phyloP scores from a whole-genome alignment of 768 basidiomycete species.

The Candolleomyces eurysporus region DNA sequence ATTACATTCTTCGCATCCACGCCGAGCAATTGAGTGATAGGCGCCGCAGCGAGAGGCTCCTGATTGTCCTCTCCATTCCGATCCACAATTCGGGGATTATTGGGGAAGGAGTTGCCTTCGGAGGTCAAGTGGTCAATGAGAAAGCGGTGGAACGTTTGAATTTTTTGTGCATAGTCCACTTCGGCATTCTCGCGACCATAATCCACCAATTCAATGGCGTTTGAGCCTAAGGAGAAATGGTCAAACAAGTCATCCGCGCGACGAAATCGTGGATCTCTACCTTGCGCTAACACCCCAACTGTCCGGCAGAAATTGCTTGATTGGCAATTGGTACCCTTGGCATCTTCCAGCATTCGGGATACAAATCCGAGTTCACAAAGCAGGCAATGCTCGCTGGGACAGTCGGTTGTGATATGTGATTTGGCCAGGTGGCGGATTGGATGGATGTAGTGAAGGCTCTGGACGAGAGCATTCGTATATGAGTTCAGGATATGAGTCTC shows the following conservation, averaged over 20 bases:
- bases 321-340: conserved; percentile 91
- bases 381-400: conserved; percentile 88
- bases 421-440: conserved; percentile 84
- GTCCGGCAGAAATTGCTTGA: conserved; percentile 96
- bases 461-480: conserved; percentile 89
- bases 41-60: conserved; percentile 49
- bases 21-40: conserved; percentile 84
- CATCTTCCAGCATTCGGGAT: conserved; percentile 94
- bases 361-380: conserved; percentile 95
- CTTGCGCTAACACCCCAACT: conserved; percentile 84
- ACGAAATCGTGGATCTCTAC: conserved; percentile 34
- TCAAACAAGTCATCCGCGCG: background rate
- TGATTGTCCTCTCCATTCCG: conserved; percentile 6
- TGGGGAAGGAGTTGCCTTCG: conserved; percentile 65
- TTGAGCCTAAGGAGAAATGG: conserved; percentile 43
- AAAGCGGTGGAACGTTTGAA: conserved; percentile 95
- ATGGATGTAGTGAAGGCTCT: conserved; percentile 81
- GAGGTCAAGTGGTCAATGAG: conserved; percentile 79
- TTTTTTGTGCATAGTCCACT: conserved; percentile 81
- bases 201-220: conserved; percentile 87
- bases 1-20: conserved; percentile 75
- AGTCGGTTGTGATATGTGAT: conserved; percentile 87
- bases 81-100: conserved; percentile 54
- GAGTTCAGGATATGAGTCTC: conserved; percentile 98
- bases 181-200: conserved; percentile 74